Evolutionary conservation across 768 basidiomycete genomes (phyloP).

Genomic region (Auricularia heimuer): DNA sequence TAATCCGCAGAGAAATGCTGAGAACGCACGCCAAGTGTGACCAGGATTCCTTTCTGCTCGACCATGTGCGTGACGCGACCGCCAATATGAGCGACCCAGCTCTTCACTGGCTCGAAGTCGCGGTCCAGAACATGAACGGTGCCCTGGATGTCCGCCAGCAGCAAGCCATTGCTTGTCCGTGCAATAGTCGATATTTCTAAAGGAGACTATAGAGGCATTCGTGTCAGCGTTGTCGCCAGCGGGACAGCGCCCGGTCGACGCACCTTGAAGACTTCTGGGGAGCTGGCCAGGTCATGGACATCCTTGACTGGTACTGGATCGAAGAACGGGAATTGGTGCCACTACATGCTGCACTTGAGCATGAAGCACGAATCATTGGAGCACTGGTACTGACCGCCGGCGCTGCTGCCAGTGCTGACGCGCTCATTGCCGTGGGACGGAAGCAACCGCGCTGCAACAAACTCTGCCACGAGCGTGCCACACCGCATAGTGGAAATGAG

Average conservation of each 20-base stretch:
- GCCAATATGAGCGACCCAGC: constrained; percentile 72
- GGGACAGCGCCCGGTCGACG: constrained; percentile 4
- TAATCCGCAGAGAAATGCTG: not conserved
- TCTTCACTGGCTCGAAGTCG: constrained; percentile 57
- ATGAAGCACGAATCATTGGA: not conserved
- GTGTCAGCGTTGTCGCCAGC: not conserved
- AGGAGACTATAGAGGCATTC: constrained; percentile 32
- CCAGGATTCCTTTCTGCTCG: constrained; percentile 67
- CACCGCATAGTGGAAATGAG: not conserved
- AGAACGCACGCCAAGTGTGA: constrained; percentile 77
- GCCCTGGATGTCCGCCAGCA: constrained; percentile 82
- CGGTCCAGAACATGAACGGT: constrained; percentile 66
- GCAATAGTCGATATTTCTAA: constrained; percentile 65
- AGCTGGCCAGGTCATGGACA: constrained; percentile 58
- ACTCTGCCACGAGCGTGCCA: not conserved
- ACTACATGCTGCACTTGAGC: constrained; percentile 33
- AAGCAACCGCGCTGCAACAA: not conserved
- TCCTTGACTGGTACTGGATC: constrained; percentile 69
- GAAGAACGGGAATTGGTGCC: constrained; percentile 89
- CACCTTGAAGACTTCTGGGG: constrained; percentile 76
- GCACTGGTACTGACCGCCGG: constrained; percentile 7
- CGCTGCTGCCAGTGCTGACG: constrained; percentile 5
- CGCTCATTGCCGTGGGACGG: constrained; percentile 5
- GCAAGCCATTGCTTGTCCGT: constrained; percentile 52
- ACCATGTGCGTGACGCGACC: constrained; percentile 83